phyloP scores from a whole-genome alignment of 1,284 basidiomycete species.

The Coniferiporia weirii region DNA sequence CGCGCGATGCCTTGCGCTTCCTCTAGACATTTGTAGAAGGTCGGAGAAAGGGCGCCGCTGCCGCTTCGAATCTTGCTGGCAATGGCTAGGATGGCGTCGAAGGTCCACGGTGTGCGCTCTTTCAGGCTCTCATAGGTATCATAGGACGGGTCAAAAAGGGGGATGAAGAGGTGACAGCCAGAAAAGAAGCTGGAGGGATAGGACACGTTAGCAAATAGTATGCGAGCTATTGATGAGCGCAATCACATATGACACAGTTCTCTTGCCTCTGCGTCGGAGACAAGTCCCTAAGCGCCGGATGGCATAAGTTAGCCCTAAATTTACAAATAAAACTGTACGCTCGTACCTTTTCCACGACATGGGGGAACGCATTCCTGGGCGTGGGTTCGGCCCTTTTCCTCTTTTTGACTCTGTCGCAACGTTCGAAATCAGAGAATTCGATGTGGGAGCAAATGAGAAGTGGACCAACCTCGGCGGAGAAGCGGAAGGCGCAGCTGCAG shows the following conservation, averaged over 20 bases:
- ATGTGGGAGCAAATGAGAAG: background rate
- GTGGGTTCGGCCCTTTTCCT: constrained; percentile 83
- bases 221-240: background rate
- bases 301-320: constrained; percentile 3
- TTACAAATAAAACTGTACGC: background rate
- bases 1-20: constrained; percentile 93
- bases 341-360: constrained; percentile 74
- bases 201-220: constrained; percentile 1
- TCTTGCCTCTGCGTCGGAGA: constrained; percentile 70
- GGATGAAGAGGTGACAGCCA: constrained; percentile 92
- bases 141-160: constrained; percentile 84
- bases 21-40: constrained; percentile 87
- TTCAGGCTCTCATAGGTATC: constrained; percentile 88
- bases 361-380: constrained; percentile 78
- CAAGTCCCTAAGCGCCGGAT: constrained; percentile 56
- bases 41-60: constrained; percentile 74
- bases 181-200: constrained; percentile 74
- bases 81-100: constrained; percentile 85
- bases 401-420: constrained; percentile 64
- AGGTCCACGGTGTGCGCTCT: constrained; percentile 90
- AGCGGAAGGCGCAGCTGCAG: constrained; percentile 65
- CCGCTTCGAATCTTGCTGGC: constrained; percentile 89
- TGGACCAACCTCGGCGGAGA: constrained; percentile 41
- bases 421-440: background rate
- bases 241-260: constrained; percentile 77